Evolutionary conservation across 805 yeast species (phyloP), one percentile per base, ranked within the genome.

Genomic region (Candida khao-thaluensis): DNA sequence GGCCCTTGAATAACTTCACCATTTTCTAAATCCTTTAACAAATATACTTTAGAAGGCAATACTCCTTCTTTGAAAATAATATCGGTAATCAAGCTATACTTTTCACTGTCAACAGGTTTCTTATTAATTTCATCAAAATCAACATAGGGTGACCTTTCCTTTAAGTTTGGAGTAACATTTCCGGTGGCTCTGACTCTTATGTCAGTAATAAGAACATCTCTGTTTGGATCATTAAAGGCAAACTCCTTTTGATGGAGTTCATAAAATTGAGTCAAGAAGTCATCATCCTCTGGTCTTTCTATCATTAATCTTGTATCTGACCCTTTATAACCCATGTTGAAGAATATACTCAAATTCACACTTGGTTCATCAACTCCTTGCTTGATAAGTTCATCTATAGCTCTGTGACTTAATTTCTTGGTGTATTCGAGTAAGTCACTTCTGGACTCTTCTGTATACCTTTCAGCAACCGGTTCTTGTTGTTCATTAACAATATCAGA

Each of bases 401-500:
- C 50, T 15, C 30, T 39, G 3, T 18, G 17, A 6, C 34, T 40
- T 24, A 53, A 38, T 6, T 37, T 28, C 10, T 38, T 22, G 23
- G 36, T 34, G n/a, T 35, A 23, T 15, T 27, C 16, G 10, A 45
- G 30, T 17, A 30, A 71, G 63, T 32, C 26, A 5, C 38, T 34
- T 28, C 31, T 32, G 2, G 41, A 2, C 44, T 52, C 59, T 3
- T 55, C 59, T 25, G 80, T 17, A 28, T 47, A 53, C 1, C 64
- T 54, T 14, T 66, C 53, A 3, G 85, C 74, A 37, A 82, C 77
- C 0, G 95, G 95, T 45, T 79, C 81, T 59, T 85, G 93, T 12
- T 63, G 68, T 51, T 86, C 95, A 35, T 79, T 80, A 9, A 86
- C 91, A 33, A 86, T 85, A 60, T 86, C 95, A 2, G 96, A 95